Evolutionary conservation across 768 basidiomycete genomes (phyloP), one percentile per base, ranked within the genome.

Genomic region (Holtermanniella nyarrowii): DNA sequence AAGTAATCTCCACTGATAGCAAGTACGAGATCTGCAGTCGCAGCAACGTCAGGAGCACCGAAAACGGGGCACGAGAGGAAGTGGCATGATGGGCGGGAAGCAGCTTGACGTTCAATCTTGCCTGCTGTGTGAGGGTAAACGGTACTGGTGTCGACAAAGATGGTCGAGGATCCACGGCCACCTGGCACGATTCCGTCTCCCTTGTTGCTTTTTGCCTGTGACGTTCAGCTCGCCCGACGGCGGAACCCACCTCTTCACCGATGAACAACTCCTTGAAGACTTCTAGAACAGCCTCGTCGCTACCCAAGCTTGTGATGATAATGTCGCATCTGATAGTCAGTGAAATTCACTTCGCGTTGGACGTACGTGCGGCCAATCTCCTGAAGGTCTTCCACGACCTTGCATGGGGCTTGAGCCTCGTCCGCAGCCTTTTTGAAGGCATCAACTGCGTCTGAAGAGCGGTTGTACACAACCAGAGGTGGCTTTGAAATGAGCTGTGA

Each of bases 121-220:
- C 70, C 72, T 3, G 70, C 66, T 4, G 69, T 70, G 5, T 60
- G 46, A 14, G 73, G 72, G 66, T 64, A 72, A 27, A 86, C 85
- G 2, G 88, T 91, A 72, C 82, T 82, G 12, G 84, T 87, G 59
- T 91, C 88, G 26, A 88, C 82, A 57, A 90, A 88, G 43, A 87
- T 84, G 67, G 82, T 88, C 58, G 75, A 70, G 63, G 53, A 45
- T n/a, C 59, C 67, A 44, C 49, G 26, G 39, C 75, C 62, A 45
- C 61, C 61, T 24, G 63, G 59, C 3, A 56, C 23, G 44, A 65
- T 61, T 2, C 63, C 62, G 59, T 59, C 62, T 63, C 74, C 80
- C 74, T 62, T 31, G 44, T 54, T 62, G 37, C 47, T 27, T 39
- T 55, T 53, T 13, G 27, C 43, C 50, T 62, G 57, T 26, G 31